Base-by-base conservation (phyloP, 345 rosid genomes). In the Hibiscus syriacus region DNA sequence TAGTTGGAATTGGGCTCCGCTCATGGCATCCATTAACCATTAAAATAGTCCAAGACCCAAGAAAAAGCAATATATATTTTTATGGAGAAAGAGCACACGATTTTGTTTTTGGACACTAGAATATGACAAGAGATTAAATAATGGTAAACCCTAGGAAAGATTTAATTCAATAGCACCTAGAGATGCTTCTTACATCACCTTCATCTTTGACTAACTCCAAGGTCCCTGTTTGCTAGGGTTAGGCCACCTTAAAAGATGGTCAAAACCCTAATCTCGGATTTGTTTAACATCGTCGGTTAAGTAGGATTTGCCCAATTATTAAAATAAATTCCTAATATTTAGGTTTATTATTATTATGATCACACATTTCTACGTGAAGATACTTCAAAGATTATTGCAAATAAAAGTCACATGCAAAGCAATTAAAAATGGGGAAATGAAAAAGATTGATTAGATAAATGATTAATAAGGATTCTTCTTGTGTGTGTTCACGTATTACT, bases 11-110 rank as follows among this genome's bases (percentile, higher is more conserved):
- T 50, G 80, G 67, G 61, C 57, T 69, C 49, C 75, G 79, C 75
- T 82, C 80, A 76, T 82, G 78, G 73, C 84, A 50, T 74, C 85
- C 85, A 82, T 76, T 74, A 61, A 64, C 80, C 32, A 69, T 16
- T 66, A 23, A 55, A 45, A 46, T 14, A 34, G 61, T 68, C 58
- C 85, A 62, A 78, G 45, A 72, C 78, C 82, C 83, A 27, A 81
- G 36, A 62, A 65, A 69, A 67, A 23, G 19, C 49, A 22, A 52
- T 29, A 20, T 13, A 1, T 8, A 16, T 17, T 70, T 69, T 71
- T 55, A 39, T 13, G 65, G 45, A 59, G 8, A 53, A 55, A 32
- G 68, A 32, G 62, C 70, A 73, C 6, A 58, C 46, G 67, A 72
- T 49, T 27, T 27, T 53, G 3, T 58, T 74, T 76, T 76, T 72